Evolutionary conservation across 345 rosid genomes (phyloP).

Genomic region (Rubroshorea leprosula): DNA sequence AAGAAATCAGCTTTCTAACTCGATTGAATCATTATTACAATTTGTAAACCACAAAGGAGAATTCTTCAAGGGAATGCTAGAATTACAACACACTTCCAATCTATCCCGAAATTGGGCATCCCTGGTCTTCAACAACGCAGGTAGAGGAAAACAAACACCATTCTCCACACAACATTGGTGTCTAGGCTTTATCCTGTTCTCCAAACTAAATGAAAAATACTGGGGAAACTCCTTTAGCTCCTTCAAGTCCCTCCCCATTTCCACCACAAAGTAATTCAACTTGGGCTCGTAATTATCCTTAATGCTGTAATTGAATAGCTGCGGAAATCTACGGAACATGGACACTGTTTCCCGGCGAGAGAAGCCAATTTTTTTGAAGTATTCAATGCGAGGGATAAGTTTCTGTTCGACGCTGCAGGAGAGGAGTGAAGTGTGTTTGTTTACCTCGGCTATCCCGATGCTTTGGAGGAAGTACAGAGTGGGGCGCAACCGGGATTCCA

Average conservation of each 20-base stretch:
- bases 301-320: constrained; percentile 67
- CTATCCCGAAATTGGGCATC: constrained; percentile 46
- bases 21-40: constrained; percentile 16
- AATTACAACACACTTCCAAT: constrained; percentile 63
- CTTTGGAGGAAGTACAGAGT: constrained; percentile 72
- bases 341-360: constrained; percentile 40
- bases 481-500: constrained; percentile 56
- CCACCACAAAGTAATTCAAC: constrained; percentile 56
- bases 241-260: constrained; percentile 83
- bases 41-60: constrained; percentile 57
- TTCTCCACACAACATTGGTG: constrained; percentile 65
- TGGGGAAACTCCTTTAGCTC: constrained; percentile 77
- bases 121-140: constrained; percentile 53
- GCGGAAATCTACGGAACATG: constrained; percentile 80
- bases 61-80: constrained; percentile 52
- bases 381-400: constrained; percentile 59
- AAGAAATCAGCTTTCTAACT: neutral
- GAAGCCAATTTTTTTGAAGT: constrained; percentile 61
- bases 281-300: constrained; percentile 66
- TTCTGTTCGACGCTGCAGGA: constrained; percentile 80
- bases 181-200: constrained; percentile 77
- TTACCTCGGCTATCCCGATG: constrained; percentile 64
- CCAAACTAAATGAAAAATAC: constrained; percentile 81
- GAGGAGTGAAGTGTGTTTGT: constrained; percentile 59
- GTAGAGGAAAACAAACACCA: constrained; percentile 63